Evolutionary conservation across 495 filamentous ascomycete species (phyloP), one percentile per base, ranked within the genome.

Genomic region (Stereocaulon alpinum): DNA sequence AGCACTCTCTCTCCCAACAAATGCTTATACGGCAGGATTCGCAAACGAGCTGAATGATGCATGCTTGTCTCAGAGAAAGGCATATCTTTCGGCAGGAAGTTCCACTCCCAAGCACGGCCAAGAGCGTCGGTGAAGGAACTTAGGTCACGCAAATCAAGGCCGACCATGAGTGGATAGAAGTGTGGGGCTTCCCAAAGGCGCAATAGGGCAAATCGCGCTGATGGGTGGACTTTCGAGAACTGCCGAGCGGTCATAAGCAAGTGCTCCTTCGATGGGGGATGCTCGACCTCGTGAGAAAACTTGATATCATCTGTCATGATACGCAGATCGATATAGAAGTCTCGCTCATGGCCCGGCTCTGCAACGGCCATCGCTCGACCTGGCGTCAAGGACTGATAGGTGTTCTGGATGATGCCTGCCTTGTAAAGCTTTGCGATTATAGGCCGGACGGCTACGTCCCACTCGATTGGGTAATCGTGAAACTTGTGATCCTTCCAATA

Each of bases 31-130:
- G 68, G 62, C 18, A 63, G 63, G 6, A 78, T 60, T 1, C 73
- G 68, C 56, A 68, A 37, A 42, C 63, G 47, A 4, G 71, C 44
- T 4, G 63, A 67, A 40, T 73, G 66, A 61, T 79, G 74, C 56
- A 76, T 72, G 40, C 67, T 72, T 69, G 68, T 74, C 60, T 78
- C 77, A 44, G 65, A 69, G 22, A 59, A 61, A 2, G 72, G 71
- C 70, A 79, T 73, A 61, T 80, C 78, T 59, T 78, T 80, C 4
- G 76, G 74, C 3, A 80, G 63, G 64, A 79, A 79, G 51, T 70
- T 73, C 73, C 74, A 80, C 50, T 72, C 67, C 76, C 73, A 80
- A 0, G 65, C 42, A 14, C 78, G 69, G 0, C 67, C 72, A 3
- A 69, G 30, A 49, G 64, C 61, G 61, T 79, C 76, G 0, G 71